Conservation (phyloP, 116 monocot species). For the Trichopus zeylanicus region DNA sequence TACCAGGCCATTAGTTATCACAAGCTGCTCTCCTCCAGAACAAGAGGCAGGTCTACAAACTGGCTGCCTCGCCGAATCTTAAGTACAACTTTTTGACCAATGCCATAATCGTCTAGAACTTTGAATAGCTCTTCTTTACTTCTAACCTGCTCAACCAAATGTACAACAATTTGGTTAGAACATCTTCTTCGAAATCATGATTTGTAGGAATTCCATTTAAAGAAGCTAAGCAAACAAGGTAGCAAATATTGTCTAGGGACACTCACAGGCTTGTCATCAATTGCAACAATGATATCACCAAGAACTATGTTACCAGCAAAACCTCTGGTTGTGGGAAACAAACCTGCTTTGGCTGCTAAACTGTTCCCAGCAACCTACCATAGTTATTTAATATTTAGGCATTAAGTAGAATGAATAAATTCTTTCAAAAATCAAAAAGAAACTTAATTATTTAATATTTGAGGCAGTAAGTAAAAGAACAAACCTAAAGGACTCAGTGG, state of each 20-base stretch:
- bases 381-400: not conserved
- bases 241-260: not conserved
- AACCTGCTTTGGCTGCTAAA: slow-evolving; percentile 66
- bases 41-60: slow-evolving; percentile 37
- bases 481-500: not conserved
- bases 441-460: not conserved
- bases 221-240: not conserved
- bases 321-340: slow-evolving; percentile 72
- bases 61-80: slow-evolving; percentile 48
- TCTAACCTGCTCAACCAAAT: slow-evolving; percentile 33
- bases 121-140: slow-evolving; percentile 62
- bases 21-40: slow-evolving; percentile 46
- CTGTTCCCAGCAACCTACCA: slow-evolving; percentile 58
- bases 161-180: not conserved
- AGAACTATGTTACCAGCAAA: slow-evolving; percentile 84
- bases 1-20: slow-evolving; percentile 7
- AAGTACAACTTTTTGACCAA: slow-evolving; percentile 53
- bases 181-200: not conserved
- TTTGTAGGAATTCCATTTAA: not conserved
- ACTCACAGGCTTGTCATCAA: slow-evolving; percentile 72
- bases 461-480: not conserved
- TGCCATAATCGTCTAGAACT: slow-evolving; percentile 59
- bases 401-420: not conserved
- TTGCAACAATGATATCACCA: slow-evolving; percentile 67
- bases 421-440: no score